Evolutionary conservation across 495 filamentous ascomycete genomes (phyloP), one percentile per base, ranked within the genome.

Genomic region (Penicillium simplicissimum): DNA sequence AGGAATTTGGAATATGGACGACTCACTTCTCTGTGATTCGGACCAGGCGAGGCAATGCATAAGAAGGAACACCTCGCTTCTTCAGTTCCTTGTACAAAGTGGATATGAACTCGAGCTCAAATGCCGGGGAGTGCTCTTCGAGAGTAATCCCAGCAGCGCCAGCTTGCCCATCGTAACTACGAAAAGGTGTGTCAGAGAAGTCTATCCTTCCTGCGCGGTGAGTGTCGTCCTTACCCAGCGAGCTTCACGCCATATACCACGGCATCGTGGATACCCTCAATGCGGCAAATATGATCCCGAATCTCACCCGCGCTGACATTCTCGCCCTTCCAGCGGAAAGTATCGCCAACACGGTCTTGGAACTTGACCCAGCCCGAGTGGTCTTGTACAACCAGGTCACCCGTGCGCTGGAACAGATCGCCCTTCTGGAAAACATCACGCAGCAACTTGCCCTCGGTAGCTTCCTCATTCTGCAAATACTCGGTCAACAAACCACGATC

Each of bases 321-420:
- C 76, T 98, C 94, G 19, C 85, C 86, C 76, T 96, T 96, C 93
- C 94, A 97, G 31, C 94, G 86, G 77, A 93, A 97, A 0, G 94
- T 97, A 69, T 98, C 94, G 52, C 94, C 94, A 53, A 97, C 90
- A 1, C 93, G 90, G 71, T 98, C 94, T 57, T 85, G 82, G 74
- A 98, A 98, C 67, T 80, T 93, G 60, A 88, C 81, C 55, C 89
- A 81, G 0, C 91, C 90, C 56, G 93, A 86, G 0, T 60, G 31
- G 61, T 92, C 90, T 62, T 81, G 82, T 19, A 87, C 81, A n/a
- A 97, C 74, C 0, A 97, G 77, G 70, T 98, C 94, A 2, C 94
- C 94, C 1, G 89, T 89, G 3, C 93, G 85, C 74, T 95, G 96
- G 73, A 87, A 97, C 0, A 89, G 78, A 67, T 98, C 94, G 0